phyloP scores from a whole-genome alignment of 1,139 yeast species.

The Yamadazyma oceani region DNA sequence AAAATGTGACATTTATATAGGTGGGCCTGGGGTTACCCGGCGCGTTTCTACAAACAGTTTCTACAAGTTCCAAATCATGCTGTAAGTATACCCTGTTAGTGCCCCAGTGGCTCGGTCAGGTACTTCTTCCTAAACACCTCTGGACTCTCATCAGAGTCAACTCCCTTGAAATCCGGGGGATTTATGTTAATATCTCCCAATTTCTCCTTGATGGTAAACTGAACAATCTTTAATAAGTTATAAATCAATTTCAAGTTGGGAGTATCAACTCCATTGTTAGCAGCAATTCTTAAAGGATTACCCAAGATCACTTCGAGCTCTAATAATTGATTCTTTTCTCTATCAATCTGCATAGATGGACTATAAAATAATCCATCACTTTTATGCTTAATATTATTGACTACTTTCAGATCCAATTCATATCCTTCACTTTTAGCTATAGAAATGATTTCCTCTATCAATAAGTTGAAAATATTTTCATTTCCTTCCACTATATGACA shows the following conservation, averaged over 20 bases:
- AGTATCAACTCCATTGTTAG: conserved; percentile 50
- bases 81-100: no score
- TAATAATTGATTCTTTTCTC: conserved; percentile 65
- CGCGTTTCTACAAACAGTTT: no score
- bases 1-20: no score
- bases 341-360: conserved; percentile 76
- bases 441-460: conserved; percentile 62
- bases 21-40: no score
- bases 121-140: conserved; percentile 21
- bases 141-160: conserved; percentile 32
- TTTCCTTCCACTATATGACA: conserved; percentile 55
- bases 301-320: conserved; percentile 75
- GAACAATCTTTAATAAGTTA: conserved; percentile 56
- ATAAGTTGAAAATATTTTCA: conserved; percentile 52
- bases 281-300: conserved; percentile 64
- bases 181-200: conserved; percentile 42
- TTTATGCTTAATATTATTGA: conserved; percentile 51
- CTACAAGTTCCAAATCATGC: no score
- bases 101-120: no score
- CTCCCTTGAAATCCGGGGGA: conserved; percentile 26
- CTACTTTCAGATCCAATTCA: conserved; percentile 42
- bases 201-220: conserved; percentile 57
- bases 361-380: conserved; percentile 66
- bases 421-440: conserved; percentile 68
- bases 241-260: conserved; percentile 63